phyloP scores from a whole-genome alignment of 441 rosid species.

The Erodium moschatum region DNA sequence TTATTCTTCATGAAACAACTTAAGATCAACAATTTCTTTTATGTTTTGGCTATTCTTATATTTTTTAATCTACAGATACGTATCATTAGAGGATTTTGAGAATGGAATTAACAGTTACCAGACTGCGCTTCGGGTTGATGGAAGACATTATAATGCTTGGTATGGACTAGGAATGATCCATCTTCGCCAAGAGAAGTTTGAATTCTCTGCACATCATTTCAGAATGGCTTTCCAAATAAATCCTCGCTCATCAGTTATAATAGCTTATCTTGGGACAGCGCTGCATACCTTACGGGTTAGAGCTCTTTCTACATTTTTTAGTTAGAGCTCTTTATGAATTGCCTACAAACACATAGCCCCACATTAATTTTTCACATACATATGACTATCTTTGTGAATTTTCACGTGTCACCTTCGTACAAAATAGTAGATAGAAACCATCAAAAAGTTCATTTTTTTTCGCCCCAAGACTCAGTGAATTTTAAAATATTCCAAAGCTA shows the following conservation, averaged over 20 bases:
- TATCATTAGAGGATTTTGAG: conserved; percentile 87
- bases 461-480: too few species aligned
- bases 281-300: conserved; percentile 67
- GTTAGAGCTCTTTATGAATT: not conserved
- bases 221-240: conserved; percentile 77
- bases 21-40: conserved; percentile 1
- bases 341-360: too few species aligned
- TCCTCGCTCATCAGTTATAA: conserved; percentile 80
- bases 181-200: conserved; percentile 90
- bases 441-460: too few species aligned
- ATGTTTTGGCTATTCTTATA: conserved; percentile 2
- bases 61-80: conserved; percentile 43
- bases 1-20: not conserved
- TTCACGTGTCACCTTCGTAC: too few species aligned
- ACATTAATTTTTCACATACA: too few species aligned
- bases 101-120: conserved; percentile 89
- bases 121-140: conserved; percentile 75
- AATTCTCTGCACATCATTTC: conserved; percentile 94
- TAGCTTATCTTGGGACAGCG: conserved; percentile 90
- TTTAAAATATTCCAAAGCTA: too few species aligned
- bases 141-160: conserved; percentile 94
- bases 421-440: too few species aligned
- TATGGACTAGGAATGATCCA: conserved; percentile 95
- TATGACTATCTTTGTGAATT: too few species aligned
- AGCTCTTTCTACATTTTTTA: conserved; percentile 16